Evolutionary conservation across 192 early-diverging fungal species (phyloP), one percentile per base, ranked within the genome.

Genomic region (Coemansia sp.): DNA sequence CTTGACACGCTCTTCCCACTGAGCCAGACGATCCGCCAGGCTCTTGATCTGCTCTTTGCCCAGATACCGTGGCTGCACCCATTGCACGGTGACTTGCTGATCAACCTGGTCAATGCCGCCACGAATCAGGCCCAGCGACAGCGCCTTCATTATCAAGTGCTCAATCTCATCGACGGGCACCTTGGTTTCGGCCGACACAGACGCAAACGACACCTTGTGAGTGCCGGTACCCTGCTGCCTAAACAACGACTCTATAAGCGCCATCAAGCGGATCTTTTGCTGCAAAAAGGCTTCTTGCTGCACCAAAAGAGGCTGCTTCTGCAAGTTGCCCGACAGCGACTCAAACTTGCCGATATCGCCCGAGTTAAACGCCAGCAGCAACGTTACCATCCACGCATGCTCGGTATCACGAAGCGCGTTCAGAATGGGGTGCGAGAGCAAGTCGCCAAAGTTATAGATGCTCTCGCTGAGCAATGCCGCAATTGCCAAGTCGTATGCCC

Each of bases 361-460:
- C 36, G 82, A 66, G 80, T 97, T 98, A 80, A 94, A 99, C 16
- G 84, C 88, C 67, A 90, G 83, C n/a, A 99, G 83, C 20, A 98
- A 58, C 16, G 83, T 73, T 16, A 87, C 70, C 47, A 99, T 81
- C 93, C 93, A 98, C 50, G 89, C 90, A 46, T 89, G 84, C 51
- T 85, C 76, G 2, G 92, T 92, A 34, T 81, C 84, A 53, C 80
- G 81, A 41, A 76, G 44, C 30, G 62, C 41, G 9, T 76, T 66
- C 10, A 68, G 46, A 40, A 75, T 82, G 18, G 62, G 64, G 40
- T 48, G 62, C 41, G 76, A 81, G 76, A 98, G 87, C 78, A 99
- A 76, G 64, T 97, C 94, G 42, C 97, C 97, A 88, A 99, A 99
- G 80, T 98, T 98, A 80, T 99, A 99, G 39, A 99, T 89, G 14